Conservation (phyloP, 2,329 filamentous ascomycete genomes). For the Talaromyces sp. region DNA sequence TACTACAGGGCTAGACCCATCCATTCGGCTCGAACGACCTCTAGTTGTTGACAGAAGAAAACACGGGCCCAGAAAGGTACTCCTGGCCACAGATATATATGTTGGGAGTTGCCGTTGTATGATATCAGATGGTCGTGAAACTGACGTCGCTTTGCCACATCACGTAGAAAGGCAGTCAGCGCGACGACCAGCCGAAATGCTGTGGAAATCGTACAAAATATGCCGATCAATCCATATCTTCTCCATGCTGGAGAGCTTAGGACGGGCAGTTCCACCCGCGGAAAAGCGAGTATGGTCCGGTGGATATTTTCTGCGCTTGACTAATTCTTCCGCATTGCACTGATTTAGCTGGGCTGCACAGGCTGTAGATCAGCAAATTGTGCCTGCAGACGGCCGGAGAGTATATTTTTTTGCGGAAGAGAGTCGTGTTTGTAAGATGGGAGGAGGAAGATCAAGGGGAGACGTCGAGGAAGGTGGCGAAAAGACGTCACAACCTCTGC, state of each 20-base stretch:
- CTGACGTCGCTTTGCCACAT: slow-evolving; percentile 9
- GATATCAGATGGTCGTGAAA: slow-evolving; percentile 5
- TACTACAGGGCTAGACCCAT: background rate
- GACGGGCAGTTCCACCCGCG: background rate
- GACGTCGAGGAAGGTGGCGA: background rate
- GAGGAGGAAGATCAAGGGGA: background rate
- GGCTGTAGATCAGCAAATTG: background rate
- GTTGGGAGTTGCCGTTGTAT: background rate
- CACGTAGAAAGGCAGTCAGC: background rate
- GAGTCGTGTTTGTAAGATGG: background rate
- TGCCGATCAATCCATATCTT: background rate
- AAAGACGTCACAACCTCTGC: background rate
- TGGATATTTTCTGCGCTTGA: background rate
- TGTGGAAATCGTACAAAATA: background rate
- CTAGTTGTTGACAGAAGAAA: background rate
- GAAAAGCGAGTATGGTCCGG: background rate
- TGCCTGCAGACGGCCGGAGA: background rate
- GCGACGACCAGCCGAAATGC: background rate
- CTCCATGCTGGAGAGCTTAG: too few species aligned
- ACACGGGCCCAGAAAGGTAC: background rate
- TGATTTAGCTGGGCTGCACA: too few species aligned
- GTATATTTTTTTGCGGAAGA: background rate
- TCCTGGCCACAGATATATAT: background rate
- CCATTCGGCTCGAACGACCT: background rate
- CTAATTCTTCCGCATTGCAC: background rate